Evolutionary conservation across 2,329 filamentous ascomycete species (phyloP).

Genomic region (Atkinsonella texensis): DNA sequence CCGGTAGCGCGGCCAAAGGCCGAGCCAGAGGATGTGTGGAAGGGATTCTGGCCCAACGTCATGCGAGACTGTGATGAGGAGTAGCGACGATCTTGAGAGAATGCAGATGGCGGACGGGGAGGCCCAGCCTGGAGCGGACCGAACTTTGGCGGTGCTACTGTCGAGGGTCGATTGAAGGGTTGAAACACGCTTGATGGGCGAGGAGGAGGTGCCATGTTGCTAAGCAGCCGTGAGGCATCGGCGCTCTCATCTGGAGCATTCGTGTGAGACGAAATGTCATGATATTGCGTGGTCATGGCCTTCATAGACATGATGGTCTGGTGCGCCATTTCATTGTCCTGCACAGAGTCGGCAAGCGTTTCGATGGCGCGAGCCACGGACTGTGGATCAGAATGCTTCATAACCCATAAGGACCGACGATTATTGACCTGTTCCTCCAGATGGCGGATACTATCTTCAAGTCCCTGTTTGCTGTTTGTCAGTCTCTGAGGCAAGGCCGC

Average conservation of each 20-base stretch:
- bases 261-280: background rate
- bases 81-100: slow-evolving; percentile 15
- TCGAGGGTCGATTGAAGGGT: slow-evolving; percentile 8
- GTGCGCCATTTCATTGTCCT: slow-evolving; percentile 16
- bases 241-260: background rate
- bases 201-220: slow-evolving; percentile 5
- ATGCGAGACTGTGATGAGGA: slow-evolving; percentile 9
- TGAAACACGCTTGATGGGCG: slow-evolving; percentile 18
- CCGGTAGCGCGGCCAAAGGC: slow-evolving; percentile 5
- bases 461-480: slow-evolving; percentile 11
- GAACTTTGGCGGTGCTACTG: slow-evolving; percentile 18
- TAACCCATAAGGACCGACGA: slow-evolving; percentile 23
- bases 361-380: slow-evolving; percentile 21
- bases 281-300: slow-evolving; percentile 4
- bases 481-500: background rate
- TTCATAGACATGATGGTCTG: slow-evolving; percentile 16
- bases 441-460: slow-evolving; percentile 21
- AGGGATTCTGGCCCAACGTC: background rate
- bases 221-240: background rate
- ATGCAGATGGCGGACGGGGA: slow-evolving; percentile 16
- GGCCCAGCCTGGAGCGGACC: slow-evolving; percentile 18
- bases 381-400: slow-evolving; percentile 20
- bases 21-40: slow-evolving; percentile 4
- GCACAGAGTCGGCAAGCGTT: slow-evolving; percentile 17
- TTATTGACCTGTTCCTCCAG: slow-evolving; percentile 26